Base-by-base conservation (phyloP, 2,329 filamentous ascomycete species). In the Trichophyton mentagrophytes region DNA sequence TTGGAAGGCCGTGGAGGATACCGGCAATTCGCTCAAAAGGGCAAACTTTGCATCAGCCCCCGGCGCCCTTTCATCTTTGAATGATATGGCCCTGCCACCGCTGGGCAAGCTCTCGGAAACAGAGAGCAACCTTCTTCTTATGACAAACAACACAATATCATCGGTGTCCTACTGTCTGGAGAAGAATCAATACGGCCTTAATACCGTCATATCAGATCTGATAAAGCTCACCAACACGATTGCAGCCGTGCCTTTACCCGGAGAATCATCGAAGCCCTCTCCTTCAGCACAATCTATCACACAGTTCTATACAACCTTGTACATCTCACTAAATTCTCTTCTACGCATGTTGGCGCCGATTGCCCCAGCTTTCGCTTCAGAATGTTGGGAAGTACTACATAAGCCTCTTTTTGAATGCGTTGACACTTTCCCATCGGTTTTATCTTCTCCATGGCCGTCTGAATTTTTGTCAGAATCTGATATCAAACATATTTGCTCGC, bases 171-270 rank as follows among this genome's bases (percentile, higher is more conserved):
- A 79, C 4, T 86, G 88, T 1, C 86, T 90, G 68, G 79, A 85
- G 22, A 80, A 82, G 58, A 82, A 85, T 61, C 84, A 90, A 0
- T 88, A 90, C 70, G 80, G 87, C 0, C 79, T 96, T 59, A 96
- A 95, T 74, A 95, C 89, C 0, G 80, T 89, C 7, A 81, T 95
- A 17, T 93, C 89, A 1, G 87, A 92, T 68, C 78, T 96, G 13
- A 96, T 90, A 80, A 84, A 82, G 47, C 78, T 95, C 15, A 91
- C 89, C 3, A 95, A 95, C 70, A 73, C 77, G 0, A 74, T 90
- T 13, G 71, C 79, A 36, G 79, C 79, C 2, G 74, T 78, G 13
- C 64, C 71, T 0, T 63, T 72, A 1, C 73, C 73, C 9, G 30
- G 42, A 9, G 51, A 22, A 8, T 13, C 61, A 25, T 49, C 60